phyloP scores from a whole-genome alignment of 257 asterid genomes.

The Ehretia macrophylla region DNA sequence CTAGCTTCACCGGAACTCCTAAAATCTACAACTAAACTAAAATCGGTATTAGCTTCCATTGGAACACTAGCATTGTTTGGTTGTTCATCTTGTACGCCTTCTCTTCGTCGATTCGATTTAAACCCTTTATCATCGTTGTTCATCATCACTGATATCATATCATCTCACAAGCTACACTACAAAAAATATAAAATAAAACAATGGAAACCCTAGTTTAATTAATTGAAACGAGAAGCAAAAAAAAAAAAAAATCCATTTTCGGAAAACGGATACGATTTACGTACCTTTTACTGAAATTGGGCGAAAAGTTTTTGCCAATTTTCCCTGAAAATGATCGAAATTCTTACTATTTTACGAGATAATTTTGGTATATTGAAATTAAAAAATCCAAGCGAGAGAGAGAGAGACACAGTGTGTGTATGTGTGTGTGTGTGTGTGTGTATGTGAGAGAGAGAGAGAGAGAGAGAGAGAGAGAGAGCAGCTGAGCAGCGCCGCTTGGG shows the following conservation, averaged over 20 bases:
- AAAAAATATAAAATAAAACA: background rate
- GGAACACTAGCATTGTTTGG: conserved; percentile 2
- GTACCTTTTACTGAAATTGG: background rate
- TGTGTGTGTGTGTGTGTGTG: no score
- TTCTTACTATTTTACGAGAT: background rate
- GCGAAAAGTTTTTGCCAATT: background rate
- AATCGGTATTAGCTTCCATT: conserved; percentile 10
- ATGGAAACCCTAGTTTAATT: no score
- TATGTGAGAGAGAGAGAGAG: background rate
- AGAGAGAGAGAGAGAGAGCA: no score
- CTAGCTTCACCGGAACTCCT: conserved; percentile 17
- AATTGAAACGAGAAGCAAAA: background rate
- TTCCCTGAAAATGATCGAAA: background rate
- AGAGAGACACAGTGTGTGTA: no score
- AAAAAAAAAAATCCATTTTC: no score
- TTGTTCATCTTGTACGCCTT: conserved; percentile 4
- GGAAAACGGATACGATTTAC: no score
- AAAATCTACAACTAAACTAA: conserved; percentile 15
- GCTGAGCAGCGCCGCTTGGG: no score
- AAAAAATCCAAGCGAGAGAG: conserved; percentile 23
- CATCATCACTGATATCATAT: conserved; percentile 33
- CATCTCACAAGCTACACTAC: conserved; percentile 15
- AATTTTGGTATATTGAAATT: conserved; percentile 1
- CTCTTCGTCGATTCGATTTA: conserved; percentile 19
- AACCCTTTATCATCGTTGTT: conserved; percentile 15